phyloP scores from a whole-genome alignment of 305 asterid species.

The Solanum hybrid region DNA sequence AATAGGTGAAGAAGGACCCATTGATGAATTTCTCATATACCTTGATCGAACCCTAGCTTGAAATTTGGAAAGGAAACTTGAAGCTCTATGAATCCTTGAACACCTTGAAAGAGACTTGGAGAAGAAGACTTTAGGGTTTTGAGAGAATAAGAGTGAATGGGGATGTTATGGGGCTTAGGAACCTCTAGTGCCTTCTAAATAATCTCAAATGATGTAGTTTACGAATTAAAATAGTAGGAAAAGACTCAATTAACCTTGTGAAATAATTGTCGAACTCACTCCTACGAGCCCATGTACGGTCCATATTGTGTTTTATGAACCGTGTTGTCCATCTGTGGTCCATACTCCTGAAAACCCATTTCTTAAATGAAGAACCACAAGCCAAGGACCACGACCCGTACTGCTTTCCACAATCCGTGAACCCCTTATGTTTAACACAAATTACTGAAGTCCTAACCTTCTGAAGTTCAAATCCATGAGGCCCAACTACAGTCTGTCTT shows the following conservation, averaged over 20 bases:
- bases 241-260: neutral
- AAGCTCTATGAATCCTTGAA: neutral
- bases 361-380: neutral
- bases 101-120: neutral
- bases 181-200: neutral
- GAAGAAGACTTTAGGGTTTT: neutral
- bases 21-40: neutral
- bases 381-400: neutral
- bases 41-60: neutral
- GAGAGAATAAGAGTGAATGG: neutral
- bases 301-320: neutral
- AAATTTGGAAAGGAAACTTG: neutral
- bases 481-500: neutral
- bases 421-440: neutral
- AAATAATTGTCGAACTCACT: neutral
- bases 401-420: neutral
- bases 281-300: neutral
- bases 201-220: neutral
- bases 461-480: neutral
- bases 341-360: neutral
- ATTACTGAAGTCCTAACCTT: neutral
- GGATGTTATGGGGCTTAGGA: neutral
- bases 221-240: too few species aligned
- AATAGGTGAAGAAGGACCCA: neutral
- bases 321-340: neutral